A percentile compares a stretch with the other conserved stretches of the same genome.
These are phyloP conservation scores for Dalbergia cochinchinensis DNA, from an alignment of 306 rosid genomes.

Conservation along the genomic window DNA sequence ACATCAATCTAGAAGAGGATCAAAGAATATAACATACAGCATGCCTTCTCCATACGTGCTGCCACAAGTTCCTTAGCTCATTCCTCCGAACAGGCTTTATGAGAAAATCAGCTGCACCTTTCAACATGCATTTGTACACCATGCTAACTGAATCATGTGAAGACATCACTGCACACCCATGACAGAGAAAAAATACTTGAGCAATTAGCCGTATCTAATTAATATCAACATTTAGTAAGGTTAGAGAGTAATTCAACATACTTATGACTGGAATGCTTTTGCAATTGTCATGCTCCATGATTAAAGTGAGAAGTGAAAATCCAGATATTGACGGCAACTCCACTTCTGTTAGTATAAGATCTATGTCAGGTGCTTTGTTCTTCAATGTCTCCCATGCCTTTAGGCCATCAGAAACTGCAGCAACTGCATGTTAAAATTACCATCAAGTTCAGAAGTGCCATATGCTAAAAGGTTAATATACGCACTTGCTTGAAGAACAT, in stretches of 20 bases:
- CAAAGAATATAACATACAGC: conserved; percentile 58
- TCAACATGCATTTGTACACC: conserved; percentile 75
- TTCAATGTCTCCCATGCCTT: conserved; percentile 87
- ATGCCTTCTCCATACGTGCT: conserved; percentile 87
- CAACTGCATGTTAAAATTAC: conserved; percentile 57
- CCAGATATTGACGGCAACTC: conserved; percentile 87
- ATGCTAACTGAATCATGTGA: conserved; percentile 68
- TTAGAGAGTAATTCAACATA: conserved; percentile 48
- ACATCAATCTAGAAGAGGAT: conserved; percentile 2
- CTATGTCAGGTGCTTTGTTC: conserved; percentile 63
- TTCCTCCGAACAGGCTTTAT: conserved; percentile 83
- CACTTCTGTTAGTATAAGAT: conserved; percentile 78
- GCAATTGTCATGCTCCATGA: conserved; percentile 78
- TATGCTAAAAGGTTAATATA: neutral
- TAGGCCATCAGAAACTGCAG: conserved; percentile 76
- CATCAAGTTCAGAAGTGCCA: conserved; percentile 17
- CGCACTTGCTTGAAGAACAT: conserved; percentile 19
- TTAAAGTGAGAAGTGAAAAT: conserved; percentile 70
- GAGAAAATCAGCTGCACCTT: conserved; percentile 86
- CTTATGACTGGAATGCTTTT: conserved; percentile 85
- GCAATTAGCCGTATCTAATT: conserved; percentile 38
- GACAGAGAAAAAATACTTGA: conserved; percentile 31
- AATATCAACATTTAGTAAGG: conserved; percentile 7
- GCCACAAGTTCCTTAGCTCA: conserved; percentile 89
- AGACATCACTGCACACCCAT: conserved; percentile 83